Base-by-base conservation (phyloP, 257 asterid species). In the Scutellaria minor region DNA sequence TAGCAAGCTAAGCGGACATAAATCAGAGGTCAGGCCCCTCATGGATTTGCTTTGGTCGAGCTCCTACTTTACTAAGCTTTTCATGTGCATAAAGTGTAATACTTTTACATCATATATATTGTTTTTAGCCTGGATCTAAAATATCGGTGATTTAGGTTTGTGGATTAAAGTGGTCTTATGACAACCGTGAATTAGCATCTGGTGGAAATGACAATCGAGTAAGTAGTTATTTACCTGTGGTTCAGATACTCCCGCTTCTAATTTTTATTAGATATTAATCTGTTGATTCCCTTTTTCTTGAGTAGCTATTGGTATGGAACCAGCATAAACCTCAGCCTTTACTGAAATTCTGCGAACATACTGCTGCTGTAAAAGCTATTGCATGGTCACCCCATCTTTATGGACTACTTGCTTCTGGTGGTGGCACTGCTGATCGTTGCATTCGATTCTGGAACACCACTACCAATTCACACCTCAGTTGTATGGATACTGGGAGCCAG, bases 311-410 rank as follows among this genome's bases (percentile, higher is more conserved):
- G 12, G 88, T 89, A 62, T 91, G 97, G 99, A 95, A 92, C 85
- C 93, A 85, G 71, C 89, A 89, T 59, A 80, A 97, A 37, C 88
- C 89, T 18, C 95, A 87, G 79, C 99, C 98, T 41, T 87, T 90
- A 59, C 73, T 88, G 48, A 95, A 88, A 76, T 95, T 85, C 78
- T 85, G 95, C 48, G 98, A 89, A 87, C 99, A 94, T 73, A 91
- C 93, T 60, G 99, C 98, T 40, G 99, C 99, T 63, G 98, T 93
- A 12, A 93, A 93, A 81, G 98, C 98, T 50, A 93, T 93, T 78
- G 95, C 98, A 12, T 93, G 98, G 98, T 93, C 97, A 5, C 98
- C 98, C 65, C 98, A 93, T 84, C 86, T 89, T 67, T 91, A 93
- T 66, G 98, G 98, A 22, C 92, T 90, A 59, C 96, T 93, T 48